Evolutionary conservation across 1,284 basidiomycete genomes (phyloP), one percentile per base, ranked within the genome.

Genomic region (Pyrrhoderma lamaoense): DNA sequence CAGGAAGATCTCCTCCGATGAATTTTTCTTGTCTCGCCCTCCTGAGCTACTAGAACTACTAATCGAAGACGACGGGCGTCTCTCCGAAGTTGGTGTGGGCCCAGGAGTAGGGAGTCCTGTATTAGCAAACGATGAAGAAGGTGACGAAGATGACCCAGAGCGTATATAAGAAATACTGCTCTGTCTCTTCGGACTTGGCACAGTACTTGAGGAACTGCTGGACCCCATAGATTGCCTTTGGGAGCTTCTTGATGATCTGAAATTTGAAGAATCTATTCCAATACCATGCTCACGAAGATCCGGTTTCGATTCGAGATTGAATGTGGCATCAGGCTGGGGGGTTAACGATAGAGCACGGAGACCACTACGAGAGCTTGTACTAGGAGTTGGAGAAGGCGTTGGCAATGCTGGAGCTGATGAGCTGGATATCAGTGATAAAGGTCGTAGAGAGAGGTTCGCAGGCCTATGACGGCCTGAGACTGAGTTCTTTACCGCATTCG

Each of bases 1-100:
- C 64, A 88, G 74, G 78, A 89, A 89, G 71, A 87, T 79, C 60
- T 88, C 85, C 66, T 89, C 87, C 62, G 75, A 82, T 46, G 71
- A 62, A 39, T 85, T 76, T 42, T 82, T 77, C 46, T 79, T 75
- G 9, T 67, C 65, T 22, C 60, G 54, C 39, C 60, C 58, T 18
- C 45, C 27, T n/a, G 42, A 16, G 23, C 60, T 56, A 37, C 74
- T 74, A 39, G 59, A 56, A 50, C 62, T 64, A 34, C 61, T 53
- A 16, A 55, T 55, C 23, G 63, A 65, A 4, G 60, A 40, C 19
- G 77, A 79, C 45, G 68, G 73, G 23, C 69, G 70, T 36, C 65
- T 71, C 8, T 76, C 72, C 39, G 70, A 68, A 14, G 75, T 79
- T 2, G 85, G 87, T 0, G 85, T 87, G 68, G 79, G 73, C 57